Conservation (phyloP, 768 basidiomycete species). For the Leccinellum albellum region DNA sequence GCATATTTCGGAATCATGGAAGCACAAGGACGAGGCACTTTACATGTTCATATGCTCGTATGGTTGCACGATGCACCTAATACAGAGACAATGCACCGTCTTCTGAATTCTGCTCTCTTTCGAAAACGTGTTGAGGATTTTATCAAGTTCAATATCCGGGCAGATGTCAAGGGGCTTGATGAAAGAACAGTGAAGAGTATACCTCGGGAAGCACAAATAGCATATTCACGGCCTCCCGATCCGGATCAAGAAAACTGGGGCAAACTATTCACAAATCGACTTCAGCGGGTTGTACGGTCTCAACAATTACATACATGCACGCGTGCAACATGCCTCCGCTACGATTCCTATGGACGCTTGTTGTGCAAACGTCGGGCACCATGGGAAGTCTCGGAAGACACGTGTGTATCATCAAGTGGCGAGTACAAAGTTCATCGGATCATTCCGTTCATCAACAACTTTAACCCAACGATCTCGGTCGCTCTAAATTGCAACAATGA, state of each 20-base stretch:
- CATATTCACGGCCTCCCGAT: neutral
- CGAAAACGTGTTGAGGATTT: neutral
- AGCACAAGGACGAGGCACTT: neutral
- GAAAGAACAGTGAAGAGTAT: neutral
- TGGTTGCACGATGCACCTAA: neutral
- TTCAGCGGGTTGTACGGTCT: neutral
- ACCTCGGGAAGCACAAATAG: neutral
- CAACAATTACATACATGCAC: neutral
- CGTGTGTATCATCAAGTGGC: neutral
- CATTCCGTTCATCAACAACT: neutral
- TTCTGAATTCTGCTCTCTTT: neutral
- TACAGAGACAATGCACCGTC: neutral
- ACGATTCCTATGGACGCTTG: neutral
- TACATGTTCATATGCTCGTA: neutral
- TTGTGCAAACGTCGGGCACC: neutral
- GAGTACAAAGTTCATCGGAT: neutral
- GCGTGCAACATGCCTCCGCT: neutral
- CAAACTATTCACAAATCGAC: neutral
- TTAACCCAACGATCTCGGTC: neutral
- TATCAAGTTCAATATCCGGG: neutral
- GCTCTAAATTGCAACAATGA: neutral
- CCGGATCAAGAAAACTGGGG: neutral
- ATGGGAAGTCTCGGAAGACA: neutral
- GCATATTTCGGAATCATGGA: neutral
- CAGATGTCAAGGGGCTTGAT: neutral